A percentile compares a stretch with the other conserved stretches of the same genome.
Evolutionary conservation across 2,329 filamentous ascomycete genomes (phyloP).

Genomic region (Alternaria brassicae): DNA sequence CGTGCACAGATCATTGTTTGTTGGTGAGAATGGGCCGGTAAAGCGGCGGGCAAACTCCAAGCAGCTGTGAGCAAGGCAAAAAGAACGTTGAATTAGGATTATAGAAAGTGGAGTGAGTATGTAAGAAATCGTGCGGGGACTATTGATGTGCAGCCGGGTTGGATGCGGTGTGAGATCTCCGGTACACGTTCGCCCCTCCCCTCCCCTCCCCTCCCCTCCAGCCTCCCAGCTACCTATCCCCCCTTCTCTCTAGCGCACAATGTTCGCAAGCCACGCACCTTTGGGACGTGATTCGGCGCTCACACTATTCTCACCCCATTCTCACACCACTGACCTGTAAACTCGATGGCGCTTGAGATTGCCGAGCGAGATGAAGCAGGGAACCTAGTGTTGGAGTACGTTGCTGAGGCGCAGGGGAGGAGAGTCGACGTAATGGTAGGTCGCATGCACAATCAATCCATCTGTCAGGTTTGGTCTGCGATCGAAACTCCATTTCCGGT

Average conservation of each 20-base stretch:
- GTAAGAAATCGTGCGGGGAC: neutral
- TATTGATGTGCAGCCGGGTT: neutral
- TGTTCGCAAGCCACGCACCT: neutral
- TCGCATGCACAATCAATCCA: neutral
- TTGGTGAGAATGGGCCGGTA: neutral
- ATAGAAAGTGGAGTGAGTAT: neutral
- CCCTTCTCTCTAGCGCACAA: neutral
- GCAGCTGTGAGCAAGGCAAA: neutral
- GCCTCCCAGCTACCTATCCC: no score
- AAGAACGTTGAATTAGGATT: neutral
- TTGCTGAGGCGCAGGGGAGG: constrained; percentile 43
- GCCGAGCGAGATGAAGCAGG: constrained; percentile 60
- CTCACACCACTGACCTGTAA: neutral
- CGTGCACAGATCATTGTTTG: neutral
- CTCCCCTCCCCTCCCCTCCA: neutral
- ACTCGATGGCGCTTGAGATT: constrained; percentile 21
- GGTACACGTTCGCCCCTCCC: neutral
- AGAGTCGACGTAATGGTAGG: constrained; percentile 58
- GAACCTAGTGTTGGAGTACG: constrained; percentile 57
- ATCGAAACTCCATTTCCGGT: neutral
- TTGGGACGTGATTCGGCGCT: neutral
- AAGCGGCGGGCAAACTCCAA: neutral
- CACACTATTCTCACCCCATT: neutral
- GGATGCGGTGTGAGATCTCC: neutral
- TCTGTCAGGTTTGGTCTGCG: neutral